phyloP scores from a whole-genome alignment of 2,329 filamentous ascomycete genomes.

The Ascochyta viciae-villosae region DNA sequence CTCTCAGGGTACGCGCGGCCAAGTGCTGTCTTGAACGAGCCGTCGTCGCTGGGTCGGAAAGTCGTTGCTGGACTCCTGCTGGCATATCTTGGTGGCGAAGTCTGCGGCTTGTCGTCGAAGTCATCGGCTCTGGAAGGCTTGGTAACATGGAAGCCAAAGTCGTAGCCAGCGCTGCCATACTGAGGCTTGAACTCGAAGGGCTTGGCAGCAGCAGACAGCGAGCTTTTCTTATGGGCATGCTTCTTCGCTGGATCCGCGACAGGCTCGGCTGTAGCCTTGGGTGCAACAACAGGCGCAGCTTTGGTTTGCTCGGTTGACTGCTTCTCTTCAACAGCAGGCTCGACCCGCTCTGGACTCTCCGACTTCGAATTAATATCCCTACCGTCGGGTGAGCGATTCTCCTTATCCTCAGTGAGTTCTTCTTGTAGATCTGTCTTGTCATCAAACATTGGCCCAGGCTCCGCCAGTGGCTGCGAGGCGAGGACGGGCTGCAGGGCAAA shows the following conservation, averaged over 20 bases:
- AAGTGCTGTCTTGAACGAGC: conserved; percentile 49
- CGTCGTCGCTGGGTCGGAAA: conserved; percentile 50
- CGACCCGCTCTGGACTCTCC: conserved; percentile 36
- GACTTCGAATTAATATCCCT: conserved; percentile 34
- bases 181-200: conserved; percentile 65
- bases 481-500: conserved; percentile 65
- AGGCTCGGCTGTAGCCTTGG: conserved; percentile 36
- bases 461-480: conserved; percentile 46
- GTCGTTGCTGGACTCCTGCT: conserved; percentile 50
- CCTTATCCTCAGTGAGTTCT: conserved; percentile 44
- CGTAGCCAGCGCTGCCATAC: conserved; percentile 39
- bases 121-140: conserved; percentile 41
- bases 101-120: conserved; percentile 15
- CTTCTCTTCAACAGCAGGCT: conserved; percentile 19
- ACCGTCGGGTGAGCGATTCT: conserved; percentile 44
- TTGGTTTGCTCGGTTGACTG: conserved; percentile 28
- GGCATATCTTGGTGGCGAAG: conserved; percentile 27
- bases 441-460: conserved; percentile 37
- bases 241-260: conserved; percentile 37
- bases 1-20: conserved; percentile 45
- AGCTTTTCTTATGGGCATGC: conserved; percentile 53
- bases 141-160: conserved; percentile 50
- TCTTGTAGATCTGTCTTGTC: conserved; percentile 28
- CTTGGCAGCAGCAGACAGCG: conserved; percentile 74
- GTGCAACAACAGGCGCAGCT: conserved; percentile 19